Conservation (phyloP, 164 flowering plant genomes). For the Dillenia turbinata region DNA sequence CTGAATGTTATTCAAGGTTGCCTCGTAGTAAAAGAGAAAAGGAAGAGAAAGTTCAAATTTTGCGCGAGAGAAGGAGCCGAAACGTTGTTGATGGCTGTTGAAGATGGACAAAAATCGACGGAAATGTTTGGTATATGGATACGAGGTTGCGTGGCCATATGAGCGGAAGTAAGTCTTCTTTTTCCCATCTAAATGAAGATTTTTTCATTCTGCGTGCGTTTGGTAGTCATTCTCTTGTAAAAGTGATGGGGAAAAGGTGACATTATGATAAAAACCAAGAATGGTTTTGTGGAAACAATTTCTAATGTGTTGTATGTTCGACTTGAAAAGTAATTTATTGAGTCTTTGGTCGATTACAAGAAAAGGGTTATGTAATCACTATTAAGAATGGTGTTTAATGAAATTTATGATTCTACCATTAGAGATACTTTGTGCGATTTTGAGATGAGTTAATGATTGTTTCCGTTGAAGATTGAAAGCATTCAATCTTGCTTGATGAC, state of each 20-base stretch:
- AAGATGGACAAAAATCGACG: background rate
- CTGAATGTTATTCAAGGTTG: constrained; percentile 12
- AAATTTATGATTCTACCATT: constrained; percentile 3
- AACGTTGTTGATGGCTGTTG: constrained; percentile 8
- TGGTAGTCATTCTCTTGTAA: constrained; percentile 1
- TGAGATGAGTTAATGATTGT: constrained; percentile 11
- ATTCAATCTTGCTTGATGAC: constrained; percentile 6
- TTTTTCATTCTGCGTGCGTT: constrained; percentile 6
- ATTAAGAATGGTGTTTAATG: constrained; percentile 4
- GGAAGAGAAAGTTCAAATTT: constrained; percentile 10
- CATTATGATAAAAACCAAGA: constrained; percentile 13
- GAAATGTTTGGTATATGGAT: constrained; percentile 13
- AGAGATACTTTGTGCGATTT: constrained; percentile 3
- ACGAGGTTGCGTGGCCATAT: constrained; percentile 10
- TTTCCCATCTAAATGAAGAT: constrained; percentile 11
- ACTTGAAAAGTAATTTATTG: constrained; percentile 3
- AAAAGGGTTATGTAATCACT: constrained; percentile 4
- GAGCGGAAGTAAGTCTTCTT: constrained; percentile 17
- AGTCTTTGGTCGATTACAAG: constrained; percentile 1
- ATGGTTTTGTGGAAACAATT: constrained; percentile 16
- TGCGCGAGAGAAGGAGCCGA: constrained; percentile 5
- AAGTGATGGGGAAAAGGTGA: constrained; percentile 12
- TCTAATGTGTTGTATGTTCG: constrained; percentile 12
- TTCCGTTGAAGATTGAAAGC: constrained; percentile 12
- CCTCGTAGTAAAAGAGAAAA: constrained; percentile 6